These are phyloP conservation scores for Metarhizium guizhouense DNA, from an alignment of 2,329 filamentous ascomycete species.

Conservation along the genomic window DNA sequence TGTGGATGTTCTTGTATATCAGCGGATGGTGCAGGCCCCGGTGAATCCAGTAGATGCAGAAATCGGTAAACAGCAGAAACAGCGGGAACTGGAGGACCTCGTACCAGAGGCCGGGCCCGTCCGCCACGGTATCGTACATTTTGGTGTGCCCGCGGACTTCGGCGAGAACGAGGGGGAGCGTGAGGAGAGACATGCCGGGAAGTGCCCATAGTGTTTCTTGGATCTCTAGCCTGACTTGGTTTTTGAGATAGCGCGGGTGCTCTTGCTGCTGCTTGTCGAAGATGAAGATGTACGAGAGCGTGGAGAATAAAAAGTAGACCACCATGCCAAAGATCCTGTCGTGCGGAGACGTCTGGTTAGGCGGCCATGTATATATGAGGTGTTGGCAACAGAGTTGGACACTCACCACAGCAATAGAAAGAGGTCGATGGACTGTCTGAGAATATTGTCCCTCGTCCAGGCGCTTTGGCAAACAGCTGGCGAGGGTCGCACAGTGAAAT, in stretches of 20 bases:
- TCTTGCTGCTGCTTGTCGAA: slow-evolving; percentile 86
- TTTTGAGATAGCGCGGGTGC: slow-evolving; percentile 91
- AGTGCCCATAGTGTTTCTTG: slow-evolving; percentile 66
- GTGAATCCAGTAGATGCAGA: slow-evolving; percentile 80
- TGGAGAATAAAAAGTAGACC: slow-evolving; percentile 77
- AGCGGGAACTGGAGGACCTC: slow-evolving; percentile 76
- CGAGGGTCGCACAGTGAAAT: slow-evolving; percentile 60
- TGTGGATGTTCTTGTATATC: slow-evolving; percentile 7
- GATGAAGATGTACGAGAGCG: slow-evolving; percentile 77
- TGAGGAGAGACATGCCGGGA: slow-evolving; percentile 75
- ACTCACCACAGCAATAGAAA: slow-evolving; percentile 79
- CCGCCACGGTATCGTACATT: slow-evolving; percentile 69
- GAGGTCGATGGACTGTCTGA: slow-evolving; percentile 64
- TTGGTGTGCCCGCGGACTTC: slow-evolving; percentile 80
- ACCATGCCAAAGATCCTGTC: slow-evolving; percentile 76
- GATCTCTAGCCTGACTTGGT: slow-evolving; percentile 84
- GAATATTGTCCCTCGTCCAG: slow-evolving; percentile 68
- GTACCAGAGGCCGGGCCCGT: slow-evolving; percentile 72
- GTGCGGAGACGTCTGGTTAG: not conserved
- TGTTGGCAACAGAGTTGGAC: not conserved
- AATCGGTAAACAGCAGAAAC: slow-evolving; percentile 83
- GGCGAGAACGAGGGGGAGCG: slow-evolving; percentile 68
- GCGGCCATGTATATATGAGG: not conserved
- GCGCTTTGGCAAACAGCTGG: slow-evolving; percentile 71
- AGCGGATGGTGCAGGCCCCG: slow-evolving; percentile 66